phyloP scores from a whole-genome alignment of 306 rosid species.

The Dryas drummondii region DNA sequence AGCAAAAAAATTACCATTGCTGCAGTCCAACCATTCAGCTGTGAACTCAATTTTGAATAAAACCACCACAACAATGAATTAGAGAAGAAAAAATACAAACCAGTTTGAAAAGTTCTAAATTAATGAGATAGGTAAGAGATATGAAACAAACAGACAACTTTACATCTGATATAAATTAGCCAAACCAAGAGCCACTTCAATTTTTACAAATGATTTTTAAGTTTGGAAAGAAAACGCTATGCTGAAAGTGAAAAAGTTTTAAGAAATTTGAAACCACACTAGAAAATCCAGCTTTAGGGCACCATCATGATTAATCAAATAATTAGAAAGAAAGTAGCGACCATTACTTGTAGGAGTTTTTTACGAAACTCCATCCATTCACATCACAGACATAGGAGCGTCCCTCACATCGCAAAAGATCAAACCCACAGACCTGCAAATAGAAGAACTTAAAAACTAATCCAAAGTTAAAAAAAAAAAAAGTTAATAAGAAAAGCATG shows the following conservation, averaged over 20 bases:
- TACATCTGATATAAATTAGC: background rate
- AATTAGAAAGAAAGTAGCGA: slow-evolving; percentile 7
- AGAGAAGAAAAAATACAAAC: background rate
- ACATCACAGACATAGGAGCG: slow-evolving; percentile 98
- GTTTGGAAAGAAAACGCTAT: too few relatives aligned
- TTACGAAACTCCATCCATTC: slow-evolving; percentile 99
- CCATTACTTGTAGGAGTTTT: slow-evolving; percentile 89
- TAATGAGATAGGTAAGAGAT: background rate
- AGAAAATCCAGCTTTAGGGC: slow-evolving; percentile 10
- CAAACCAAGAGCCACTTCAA: background rate
- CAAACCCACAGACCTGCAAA: slow-evolving; percentile 96
- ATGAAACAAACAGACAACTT: background rate
- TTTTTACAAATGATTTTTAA: background rate
- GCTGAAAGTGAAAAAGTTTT: background rate
- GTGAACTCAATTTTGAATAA: background rate
- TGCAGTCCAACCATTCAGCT: too few relatives aligned
- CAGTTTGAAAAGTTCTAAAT: background rate
- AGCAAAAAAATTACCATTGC: slow-evolving; percentile 3
- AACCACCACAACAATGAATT: background rate
- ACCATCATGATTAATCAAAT: slow-evolving; percentile 16
- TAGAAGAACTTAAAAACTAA: slow-evolving; percentile 26
- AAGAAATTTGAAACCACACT: slow-evolving; percentile 19
- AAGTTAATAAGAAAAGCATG: background rate
- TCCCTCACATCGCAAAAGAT: slow-evolving; percentile 92
- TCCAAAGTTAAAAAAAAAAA: slow-evolving; percentile 9